phyloP scores from a whole-genome alignment of 2,329 filamentous ascomycete genomes.

The Xylariales sp. region DNA sequence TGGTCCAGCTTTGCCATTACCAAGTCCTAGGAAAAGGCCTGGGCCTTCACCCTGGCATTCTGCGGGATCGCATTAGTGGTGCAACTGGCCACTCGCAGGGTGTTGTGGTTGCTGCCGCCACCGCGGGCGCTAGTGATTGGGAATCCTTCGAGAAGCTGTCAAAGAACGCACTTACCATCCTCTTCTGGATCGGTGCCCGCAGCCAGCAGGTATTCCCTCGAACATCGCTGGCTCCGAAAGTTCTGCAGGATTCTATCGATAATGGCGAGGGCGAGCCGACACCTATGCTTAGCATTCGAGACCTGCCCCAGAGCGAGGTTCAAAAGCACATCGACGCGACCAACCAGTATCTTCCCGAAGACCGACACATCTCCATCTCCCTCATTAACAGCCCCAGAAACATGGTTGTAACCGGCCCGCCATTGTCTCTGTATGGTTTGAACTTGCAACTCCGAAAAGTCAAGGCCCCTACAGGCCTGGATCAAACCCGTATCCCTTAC shows the following conservation, averaged over 20 bases:
- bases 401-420: conserved; percentile 93
- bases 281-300: conserved; percentile 96
- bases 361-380: conserved; percentile 92
- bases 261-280: conserved; percentile 94
- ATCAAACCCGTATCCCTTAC: conserved; percentile 90
- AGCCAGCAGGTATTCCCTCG: conserved; percentile 96
- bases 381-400: conserved; percentile 96
- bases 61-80: conserved; percentile 79
- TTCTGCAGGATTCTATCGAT: conserved; percentile 88
- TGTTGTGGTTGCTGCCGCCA: conserved; percentile 87
- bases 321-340: conserved; percentile 96
- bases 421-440: conserved; percentile 91
- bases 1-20: conserved; percentile 95
- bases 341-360: conserved; percentile 89
- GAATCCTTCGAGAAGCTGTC: conserved; percentile 82
- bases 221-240: conserved; percentile 86
- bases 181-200: conserved; percentile 97
- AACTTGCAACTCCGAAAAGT: conserved; percentile 94
- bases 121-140: conserved; percentile 88
- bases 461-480: conserved; percentile 94
- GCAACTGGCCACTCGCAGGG: conserved; percentile 96
- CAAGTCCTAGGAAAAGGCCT: conserved; percentile 89
- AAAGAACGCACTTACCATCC: conserved; percentile 77
- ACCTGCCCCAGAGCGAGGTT: conserved; percentile 80
- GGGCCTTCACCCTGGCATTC: conserved; percentile 81